Evolutionary conservation across 2,329 filamentous ascomycete species (phyloP), one percentile per base, ranked within the genome.

Genomic region (Coleophoma cylindrospora): DNA sequence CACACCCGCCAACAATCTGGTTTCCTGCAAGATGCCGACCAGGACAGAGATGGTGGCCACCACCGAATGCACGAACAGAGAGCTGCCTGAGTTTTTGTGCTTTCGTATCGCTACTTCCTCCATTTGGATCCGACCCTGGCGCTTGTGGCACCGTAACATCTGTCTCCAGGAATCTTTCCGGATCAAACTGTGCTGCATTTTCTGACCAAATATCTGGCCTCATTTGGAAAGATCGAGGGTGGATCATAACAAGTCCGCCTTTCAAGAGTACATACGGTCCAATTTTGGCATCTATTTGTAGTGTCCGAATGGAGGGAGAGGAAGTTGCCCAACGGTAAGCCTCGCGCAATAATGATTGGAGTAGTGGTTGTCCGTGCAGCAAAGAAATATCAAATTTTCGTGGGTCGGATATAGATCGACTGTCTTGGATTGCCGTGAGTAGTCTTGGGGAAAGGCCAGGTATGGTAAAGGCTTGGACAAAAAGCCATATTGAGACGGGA

Each of bases 31-130:
- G 40, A 22, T 47, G 45, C 21, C 45, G 14, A 11, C 45, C 45
- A 22, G 45, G 45, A 22, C 45, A 47, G 9, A 47, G 45, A 40
- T 40, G 14, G 2, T 47, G 34, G 7, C 45, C 45, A 15, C 45
- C 45, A 12, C 45, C 45, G 33, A 47, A 47, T 17, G 33, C 27
- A 10, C 41, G 41, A 9, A 44, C 15, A 32, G 41, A 5, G 10
- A 14, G 21, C 11, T n/a, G 27, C n/a, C 27, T n/a, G 4, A 32
- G 4, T n/a, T 44, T 44, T 17, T 33, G 11, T 21, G 8, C 2
- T 10, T 21, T 33, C 27, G 22, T 22, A n/a, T 33, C n/a, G 12
- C 27, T 15, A 17, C 17, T 41, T 17, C 17, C 21, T 17, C 17
- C 5, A 12, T 41, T 41, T 17, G 40, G 15, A 41, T 11, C 8